Conservation (phyloP, 306 rosid species). For the Inga leiocalycina region DNA sequence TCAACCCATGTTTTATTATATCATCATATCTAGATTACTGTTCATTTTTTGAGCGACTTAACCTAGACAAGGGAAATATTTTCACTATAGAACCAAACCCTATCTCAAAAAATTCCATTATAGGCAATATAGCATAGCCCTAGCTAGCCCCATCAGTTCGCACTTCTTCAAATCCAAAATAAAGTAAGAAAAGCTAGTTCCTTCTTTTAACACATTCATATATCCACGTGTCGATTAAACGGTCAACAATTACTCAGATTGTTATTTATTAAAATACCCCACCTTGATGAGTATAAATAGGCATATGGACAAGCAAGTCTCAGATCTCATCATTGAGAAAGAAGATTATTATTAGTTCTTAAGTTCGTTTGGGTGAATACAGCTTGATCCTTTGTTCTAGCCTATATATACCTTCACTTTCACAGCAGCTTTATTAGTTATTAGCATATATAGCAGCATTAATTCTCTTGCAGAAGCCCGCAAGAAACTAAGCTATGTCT, state of each 20-base stretch:
- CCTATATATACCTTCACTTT: slow-evolving; percentile 41
- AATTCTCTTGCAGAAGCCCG: background rate
- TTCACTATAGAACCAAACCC: background rate
- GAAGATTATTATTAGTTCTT: slow-evolving; percentile 26
- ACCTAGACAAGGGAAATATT: background rate
- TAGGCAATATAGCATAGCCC: background rate
- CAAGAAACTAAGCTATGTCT: slow-evolving; percentile 52
- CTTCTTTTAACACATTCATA: background rate
- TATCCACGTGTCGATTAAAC: background rate
- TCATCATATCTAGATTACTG: background rate
- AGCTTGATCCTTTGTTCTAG: background rate
- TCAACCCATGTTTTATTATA: background rate
- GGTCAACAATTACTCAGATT: background rate
- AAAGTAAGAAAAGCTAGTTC: background rate
- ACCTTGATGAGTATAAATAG: slow-evolving; percentile 32
- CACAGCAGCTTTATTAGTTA: slow-evolving; percentile 21
- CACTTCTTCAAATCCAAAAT: background rate
- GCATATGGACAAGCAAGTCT: slow-evolving; percentile 40
- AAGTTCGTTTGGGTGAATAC: background rate
- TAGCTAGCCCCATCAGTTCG: background rate
- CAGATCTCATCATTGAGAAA: slow-evolving; percentile 23
- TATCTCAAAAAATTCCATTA: background rate
- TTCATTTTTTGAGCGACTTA: background rate
- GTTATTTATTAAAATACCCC: slow-evolving; percentile 27
- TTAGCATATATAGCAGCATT: background rate